Base-by-base conservation (phyloP, 495 filamentous ascomycete genomes). In the Penicillium argentinense region DNA sequence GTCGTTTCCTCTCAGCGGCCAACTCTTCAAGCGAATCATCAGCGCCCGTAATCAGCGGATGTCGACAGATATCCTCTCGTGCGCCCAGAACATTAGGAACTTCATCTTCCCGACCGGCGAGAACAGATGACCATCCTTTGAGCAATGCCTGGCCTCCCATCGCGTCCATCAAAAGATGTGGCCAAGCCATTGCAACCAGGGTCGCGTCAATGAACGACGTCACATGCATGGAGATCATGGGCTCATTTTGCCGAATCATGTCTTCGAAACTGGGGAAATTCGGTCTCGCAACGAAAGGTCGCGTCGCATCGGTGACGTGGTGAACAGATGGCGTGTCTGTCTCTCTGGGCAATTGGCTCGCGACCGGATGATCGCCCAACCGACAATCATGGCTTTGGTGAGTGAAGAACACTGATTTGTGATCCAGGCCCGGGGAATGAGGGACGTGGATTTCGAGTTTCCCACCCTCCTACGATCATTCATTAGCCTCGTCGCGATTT, bases 101-200 rank as follows among this genome's bases (percentile, higher is more conserved):
- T 7, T 56, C 27, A 8, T 56, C 45, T 38, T 62, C 59, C 2
- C 37, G 39, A 2, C 55, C 59, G 3, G 48, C 42, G 19, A 62
- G 21, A 1, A 59, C 51, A 0, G 39, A 43, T 7, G 59, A 53
- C 59, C 59, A 62, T 9, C 39, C 51, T 5, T 25, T 17, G 0
- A 58, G 25, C 7, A 62, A 46, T 7, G 48, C 54, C 11, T 44
- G 19, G 6, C 39, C 60, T 9, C 71, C 74, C 56, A 75, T 64
- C 2, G 60, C 74, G 42, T 81, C 77, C 49, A 69, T 71, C 9
- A 76, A 41, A 2, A 68, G 60, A 51, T 81, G 77, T n/a, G 70
- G 68, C 61, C 64, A 78, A 9, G 54, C 53, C 16, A 79, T 45
- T 9, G 63, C 62, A 21, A 79, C 61, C 22, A 79, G 51, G 0